These are phyloP conservation scores for Leccinellum albellum DNA, from an alignment of 768 basidiomycete genomes.

Conservation along the genomic window DNA sequence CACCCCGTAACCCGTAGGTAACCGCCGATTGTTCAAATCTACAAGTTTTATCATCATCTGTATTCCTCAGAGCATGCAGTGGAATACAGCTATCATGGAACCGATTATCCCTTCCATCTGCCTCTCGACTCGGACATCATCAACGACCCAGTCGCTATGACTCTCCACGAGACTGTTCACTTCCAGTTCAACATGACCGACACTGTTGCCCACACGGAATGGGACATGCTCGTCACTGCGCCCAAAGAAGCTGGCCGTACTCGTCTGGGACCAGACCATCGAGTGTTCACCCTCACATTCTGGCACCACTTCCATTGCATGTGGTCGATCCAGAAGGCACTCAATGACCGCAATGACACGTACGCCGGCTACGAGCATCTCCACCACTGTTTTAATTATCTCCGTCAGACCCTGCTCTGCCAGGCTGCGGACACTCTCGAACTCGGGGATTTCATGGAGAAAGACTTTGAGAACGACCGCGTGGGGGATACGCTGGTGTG, in stretches of 20 bases:
- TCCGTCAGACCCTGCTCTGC: slow-evolving; percentile 12
- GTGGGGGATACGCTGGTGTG: slow-evolving; percentile 15
- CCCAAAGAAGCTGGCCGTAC: slow-evolving; percentile 7
- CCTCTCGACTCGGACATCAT: neutral
- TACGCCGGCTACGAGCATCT: slow-evolving; percentile 7
- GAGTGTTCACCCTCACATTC: slow-evolving; percentile 8
- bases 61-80: neutral
- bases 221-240: slow-evolving; percentile 7
- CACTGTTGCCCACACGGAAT: slow-evolving; percentile 3
- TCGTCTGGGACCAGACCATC: slow-evolving; percentile 13
- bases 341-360: slow-evolving; percentile 8
- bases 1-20: neutral
- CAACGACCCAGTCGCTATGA: slow-evolving; percentile 8
- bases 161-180: slow-evolving; percentile 13
- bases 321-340: slow-evolving; percentile 12
- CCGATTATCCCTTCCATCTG: slow-evolving; percentile 9
- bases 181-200: slow-evolving; percentile 7
- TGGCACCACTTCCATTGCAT: slow-evolving; percentile 14
- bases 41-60: neutral
- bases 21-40: neutral
- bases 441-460: slow-evolving; percentile 15
- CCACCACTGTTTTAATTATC: slow-evolving; percentile 14
- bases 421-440: slow-evolving; percentile 14
- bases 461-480: slow-evolving; percentile 5
- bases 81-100: slow-evolving; percentile 9